phyloP scores from a whole-genome alignment of 495 filamentous ascomycete genomes.

The Cercophora newfieldiana region DNA sequence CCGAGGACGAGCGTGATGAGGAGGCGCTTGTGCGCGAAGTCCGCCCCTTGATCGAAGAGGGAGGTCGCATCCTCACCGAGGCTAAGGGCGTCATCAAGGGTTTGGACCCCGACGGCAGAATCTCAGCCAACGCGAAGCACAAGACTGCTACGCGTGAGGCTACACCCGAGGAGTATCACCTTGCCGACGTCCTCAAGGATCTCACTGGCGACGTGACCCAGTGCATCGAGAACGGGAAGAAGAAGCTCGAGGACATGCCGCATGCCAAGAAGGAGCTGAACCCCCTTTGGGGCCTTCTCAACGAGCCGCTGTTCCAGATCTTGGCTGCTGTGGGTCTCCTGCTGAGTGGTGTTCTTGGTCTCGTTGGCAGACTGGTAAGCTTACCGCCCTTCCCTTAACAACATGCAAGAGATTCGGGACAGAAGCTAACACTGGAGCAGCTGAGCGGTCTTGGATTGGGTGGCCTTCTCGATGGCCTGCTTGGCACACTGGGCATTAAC shows the following conservation, averaged over 20 bases:
- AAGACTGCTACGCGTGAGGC: conserved; percentile 79
- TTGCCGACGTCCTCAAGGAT: conserved; percentile 83
- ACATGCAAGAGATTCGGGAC: not conserved
- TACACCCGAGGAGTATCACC: conserved; percentile 78
- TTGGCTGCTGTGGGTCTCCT: conserved; percentile 86
- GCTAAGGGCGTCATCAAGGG: conserved; percentile 88
- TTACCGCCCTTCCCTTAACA: not conserved
- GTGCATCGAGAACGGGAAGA: conserved; percentile 85
- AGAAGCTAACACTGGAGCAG: conserved; percentile 27
- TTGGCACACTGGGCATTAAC: conserved; percentile 78
- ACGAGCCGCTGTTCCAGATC: conserved; percentile 89
- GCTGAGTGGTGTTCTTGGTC: conserved; percentile 74
- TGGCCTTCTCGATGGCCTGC: conserved; percentile 72
- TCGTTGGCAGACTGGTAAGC: conserved; percentile 69
- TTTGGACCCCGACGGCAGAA: conserved; percentile 84
- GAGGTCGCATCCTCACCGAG: conserved; percentile 75
- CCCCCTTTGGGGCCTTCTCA: conserved; percentile 79
- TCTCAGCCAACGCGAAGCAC: conserved; percentile 82
- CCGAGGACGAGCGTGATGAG: conserved; percentile 90
- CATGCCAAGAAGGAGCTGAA: conserved; percentile 93
- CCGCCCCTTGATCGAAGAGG: conserved; percentile 85
- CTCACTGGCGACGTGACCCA: conserved; percentile 60
- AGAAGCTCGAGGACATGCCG: conserved; percentile 85
- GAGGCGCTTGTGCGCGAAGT: conserved; percentile 83
- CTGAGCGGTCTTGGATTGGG: conserved; percentile 83